Base-by-base conservation (phyloP, 75 land plant genomes). In the Pseudotsuga menziesii region DNA sequence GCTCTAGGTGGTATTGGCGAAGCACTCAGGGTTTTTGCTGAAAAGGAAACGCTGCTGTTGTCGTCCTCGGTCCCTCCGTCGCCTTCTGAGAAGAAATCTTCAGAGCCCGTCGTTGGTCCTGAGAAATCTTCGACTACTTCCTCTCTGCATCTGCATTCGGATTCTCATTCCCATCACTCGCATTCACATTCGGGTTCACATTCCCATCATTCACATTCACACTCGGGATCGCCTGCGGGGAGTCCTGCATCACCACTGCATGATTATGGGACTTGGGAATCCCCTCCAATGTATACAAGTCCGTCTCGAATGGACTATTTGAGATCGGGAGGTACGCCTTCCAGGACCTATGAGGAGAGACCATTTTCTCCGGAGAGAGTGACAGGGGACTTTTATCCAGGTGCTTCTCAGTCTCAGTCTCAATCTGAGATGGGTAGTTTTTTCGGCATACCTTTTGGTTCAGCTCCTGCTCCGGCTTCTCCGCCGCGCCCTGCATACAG, bases 1-100 rank as follows among this genome's bases (percentile, higher is more conserved):
- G 80, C 90, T 0, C 83, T 93, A 41, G 78, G 72, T 15, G 27
- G 76, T 41, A 62, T 91, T 39, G 91, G 87, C 23, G 4, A 4
- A 3, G 85, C 96, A 0, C 73, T 93, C 17, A 56, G 81, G 58
- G 26, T n/a, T 13, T 87, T 93, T 80, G 72, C 86, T 32, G 80
- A 81, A 13, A 29, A 57, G 35, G 80, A 61, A 66, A 9, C 55
- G 27, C 20, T 78, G 2, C 59, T 72, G 13, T 19, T 67, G 59
- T 32, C 79, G n/a, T 80, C 55, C 16, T 77, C 44, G 32, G 63
- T 63, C 56, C 73, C 75, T 4, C 82, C 83, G n/a, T 82, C 59
- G 19, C 69, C 78, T 52, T 26, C 71, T 25, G 56, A 57, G 57
- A 74, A 58, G 56, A 66, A 35, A 52, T 35, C 32, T 14, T 20